Percentiles rank a stretch among this genome's conserved stretches.
These are phyloP conservation scores for Fomitopsis betulina DNA, from an alignment of 1,284 basidiomycete species.

Conservation along the genomic window DNA sequence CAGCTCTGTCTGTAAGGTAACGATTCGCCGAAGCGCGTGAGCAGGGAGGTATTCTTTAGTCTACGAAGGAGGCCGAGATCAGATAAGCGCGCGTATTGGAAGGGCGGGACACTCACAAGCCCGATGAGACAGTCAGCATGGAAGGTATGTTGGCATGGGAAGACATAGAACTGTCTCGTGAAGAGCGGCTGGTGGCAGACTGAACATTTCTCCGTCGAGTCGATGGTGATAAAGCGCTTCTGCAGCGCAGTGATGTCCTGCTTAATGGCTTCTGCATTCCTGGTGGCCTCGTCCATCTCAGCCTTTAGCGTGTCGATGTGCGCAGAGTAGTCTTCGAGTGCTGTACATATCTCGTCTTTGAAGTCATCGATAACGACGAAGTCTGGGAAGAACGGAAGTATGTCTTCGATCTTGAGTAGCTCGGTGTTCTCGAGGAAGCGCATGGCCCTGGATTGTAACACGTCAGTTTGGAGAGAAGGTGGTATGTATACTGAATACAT, in stretches of 20 bases:
- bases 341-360: constrained; percentile 97
- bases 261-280: constrained; percentile 91
- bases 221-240: constrained; percentile 92
- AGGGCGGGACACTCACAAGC: constrained; percentile 53
- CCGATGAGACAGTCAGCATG: constrained; percentile 93
- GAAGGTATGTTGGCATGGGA: constrained; percentile 96
- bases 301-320: constrained; percentile 88
- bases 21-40: constrained; percentile 74
- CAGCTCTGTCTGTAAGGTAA: constrained; percentile 81
- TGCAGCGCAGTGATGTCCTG: constrained; percentile 83
- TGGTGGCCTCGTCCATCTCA: constrained; percentile 96
- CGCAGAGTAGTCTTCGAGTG: constrained; percentile 90
- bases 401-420: constrained; percentile 96
- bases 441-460: constrained; percentile 73
- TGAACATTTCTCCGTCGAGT: constrained; percentile 84
- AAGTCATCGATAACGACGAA: constrained; percentile 99
- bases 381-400: constrained; percentile 98
- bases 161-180: constrained; percentile 94
- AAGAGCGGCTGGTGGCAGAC: constrained; percentile 75
- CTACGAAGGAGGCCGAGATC: constrained; percentile 37
- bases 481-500: constrained; percentile 30
- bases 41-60: constrained; percentile 88
- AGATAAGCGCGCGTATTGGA: neutral
- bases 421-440: constrained; percentile 92
- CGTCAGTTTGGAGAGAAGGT: neutral